Conservation (phyloP, 257 asterid genomes). For the Agastache rugosa region DNA sequence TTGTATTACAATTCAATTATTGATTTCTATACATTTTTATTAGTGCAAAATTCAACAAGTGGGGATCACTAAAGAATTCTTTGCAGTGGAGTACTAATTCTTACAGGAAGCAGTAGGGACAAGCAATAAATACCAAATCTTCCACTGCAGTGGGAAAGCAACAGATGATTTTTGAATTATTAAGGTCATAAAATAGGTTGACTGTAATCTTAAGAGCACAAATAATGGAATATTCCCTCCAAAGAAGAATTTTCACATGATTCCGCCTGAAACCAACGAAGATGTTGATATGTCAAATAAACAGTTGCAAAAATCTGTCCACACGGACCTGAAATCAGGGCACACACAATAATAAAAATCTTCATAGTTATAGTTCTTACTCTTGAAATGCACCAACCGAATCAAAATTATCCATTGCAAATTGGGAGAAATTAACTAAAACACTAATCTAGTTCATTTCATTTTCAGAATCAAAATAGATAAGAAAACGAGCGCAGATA, state of each 20-base stretch:
- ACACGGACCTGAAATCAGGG: not conserved
- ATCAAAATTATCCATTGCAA: constrained; percentile 31
- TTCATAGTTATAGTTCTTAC: not conserved
- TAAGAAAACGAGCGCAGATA: not conserved
- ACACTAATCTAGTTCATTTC: constrained; percentile 13
- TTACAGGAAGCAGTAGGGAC: constrained; percentile 25
- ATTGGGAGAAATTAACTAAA: constrained; percentile 16
- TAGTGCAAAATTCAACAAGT: not conserved
- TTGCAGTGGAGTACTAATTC: constrained; percentile 8
- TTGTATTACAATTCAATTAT: not conserved
- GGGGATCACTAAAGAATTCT: constrained; percentile 10
- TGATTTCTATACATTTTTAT: not conserved
- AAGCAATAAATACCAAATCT: constrained; percentile 36
- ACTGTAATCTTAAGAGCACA: constrained; percentile 46
- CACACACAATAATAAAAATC: not conserved
- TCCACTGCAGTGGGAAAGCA: constrained; percentile 42
- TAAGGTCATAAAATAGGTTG: constrained; percentile 36
- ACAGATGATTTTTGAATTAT: constrained; percentile 29
- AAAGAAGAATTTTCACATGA: constrained; percentile 39
- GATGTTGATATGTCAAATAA: constrained; percentile 38
- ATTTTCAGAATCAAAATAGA: constrained; percentile 3
- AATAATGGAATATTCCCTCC: constrained; percentile 50
- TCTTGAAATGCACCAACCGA: constrained; percentile 16
- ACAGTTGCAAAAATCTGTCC: constrained; percentile 24
- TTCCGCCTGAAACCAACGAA: constrained; percentile 36